A percentile compares a stretch with the other conserved stretches of the same genome.
Evolutionary conservation across 1,284 basidiomycete species (phyloP).

Genomic region (Cutaneotrichosporon sp.): DNA sequence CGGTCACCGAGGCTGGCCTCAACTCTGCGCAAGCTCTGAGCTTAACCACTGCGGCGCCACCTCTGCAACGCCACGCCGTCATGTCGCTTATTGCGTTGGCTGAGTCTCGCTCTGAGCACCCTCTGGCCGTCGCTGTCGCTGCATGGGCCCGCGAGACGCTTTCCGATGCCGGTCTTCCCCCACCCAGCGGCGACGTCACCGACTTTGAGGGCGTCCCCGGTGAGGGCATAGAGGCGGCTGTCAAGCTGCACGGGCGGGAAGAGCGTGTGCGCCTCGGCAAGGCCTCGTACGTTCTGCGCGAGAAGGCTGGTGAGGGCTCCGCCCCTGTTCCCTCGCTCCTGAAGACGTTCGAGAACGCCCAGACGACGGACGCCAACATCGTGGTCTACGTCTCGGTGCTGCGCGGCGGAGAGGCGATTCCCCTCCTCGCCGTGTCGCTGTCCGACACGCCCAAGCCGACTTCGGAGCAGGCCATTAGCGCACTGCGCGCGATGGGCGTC

Average conservation of each 20-base stretch:
- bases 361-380: conserved; percentile 72
- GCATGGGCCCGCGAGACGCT: conserved; percentile 72
- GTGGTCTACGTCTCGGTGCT: conserved; percentile 77
- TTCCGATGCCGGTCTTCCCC: conserved; percentile 55
- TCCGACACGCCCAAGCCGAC: conserved; percentile 82
- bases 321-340: conserved; percentile 61
- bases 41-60: conserved; percentile 45
- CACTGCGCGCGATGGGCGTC: conserved; percentile 82
- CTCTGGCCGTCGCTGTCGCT: conserved; percentile 89
- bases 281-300: conserved; percentile 62
- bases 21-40: conserved; percentile 45
- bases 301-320: conserved; percentile 36
- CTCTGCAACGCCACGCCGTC: conserved; percentile 61
- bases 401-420: conserved; percentile 53
- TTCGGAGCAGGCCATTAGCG: conserved; percentile 74
- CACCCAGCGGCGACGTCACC: conserved; percentile 56
- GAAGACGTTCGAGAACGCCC: conserved; percentile 64
- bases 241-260: conserved; percentile 56
- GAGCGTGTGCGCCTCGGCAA: conserved; percentile 70
- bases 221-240: conserved; percentile 75
- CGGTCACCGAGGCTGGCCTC: conserved; percentile 21
- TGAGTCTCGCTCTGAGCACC: conserved; percentile 92
- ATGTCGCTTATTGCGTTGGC: conserved; percentile 80
- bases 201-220: conserved; percentile 86
- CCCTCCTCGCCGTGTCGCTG: conserved; percentile 72